Conservation (phyloP, 805 yeast species). For the Hanseniaspora singularis region DNA sequence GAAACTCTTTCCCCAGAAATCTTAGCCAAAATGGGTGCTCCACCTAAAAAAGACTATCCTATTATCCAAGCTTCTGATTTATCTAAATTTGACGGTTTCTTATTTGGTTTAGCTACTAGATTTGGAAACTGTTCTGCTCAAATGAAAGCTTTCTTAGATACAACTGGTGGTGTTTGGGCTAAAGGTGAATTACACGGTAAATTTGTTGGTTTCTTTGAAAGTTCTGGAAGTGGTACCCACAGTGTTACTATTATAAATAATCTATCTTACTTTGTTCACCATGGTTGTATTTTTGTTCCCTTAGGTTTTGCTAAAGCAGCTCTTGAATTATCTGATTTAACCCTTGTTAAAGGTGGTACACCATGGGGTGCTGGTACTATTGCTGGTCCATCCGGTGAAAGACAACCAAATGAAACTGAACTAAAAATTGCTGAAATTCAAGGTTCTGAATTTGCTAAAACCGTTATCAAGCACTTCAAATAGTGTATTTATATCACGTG, state of each 20-base stretch:
- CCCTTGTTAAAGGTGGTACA: constrained; percentile 62
- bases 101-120: constrained; percentile 81
- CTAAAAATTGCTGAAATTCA: constrained; percentile 50
- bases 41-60: constrained; percentile 53
- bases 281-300: constrained; percentile 71
- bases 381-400: constrained; percentile 69
- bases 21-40: constrained; percentile 49
- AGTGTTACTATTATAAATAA: constrained; percentile 58
- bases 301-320: constrained; percentile 55
- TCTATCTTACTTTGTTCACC: constrained; percentile 58
- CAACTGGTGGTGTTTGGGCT: constrained; percentile 74
- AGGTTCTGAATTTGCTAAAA: constrained; percentile 51
- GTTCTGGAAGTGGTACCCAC: constrained; percentile 75
- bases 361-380: constrained; percentile 80
- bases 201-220: constrained; percentile 58
- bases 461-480: constrained; percentile 28
- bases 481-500: too few relatives aligned
- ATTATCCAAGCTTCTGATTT: constrained; percentile 50
- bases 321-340: constrained; percentile 39
- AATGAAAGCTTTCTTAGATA: constrained; percentile 62
- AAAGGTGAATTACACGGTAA: constrained; percentile 60
- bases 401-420: constrained; percentile 54
- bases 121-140: constrained; percentile 74
- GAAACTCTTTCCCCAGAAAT: constrained; percentile 61
- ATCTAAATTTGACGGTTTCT: constrained; percentile 58